Percentiles rank a stretch among this genome's conserved stretches.
phyloP scores from a whole-genome alignment of 164 flowering plant genomes.

The Stephania japonica region DNA sequence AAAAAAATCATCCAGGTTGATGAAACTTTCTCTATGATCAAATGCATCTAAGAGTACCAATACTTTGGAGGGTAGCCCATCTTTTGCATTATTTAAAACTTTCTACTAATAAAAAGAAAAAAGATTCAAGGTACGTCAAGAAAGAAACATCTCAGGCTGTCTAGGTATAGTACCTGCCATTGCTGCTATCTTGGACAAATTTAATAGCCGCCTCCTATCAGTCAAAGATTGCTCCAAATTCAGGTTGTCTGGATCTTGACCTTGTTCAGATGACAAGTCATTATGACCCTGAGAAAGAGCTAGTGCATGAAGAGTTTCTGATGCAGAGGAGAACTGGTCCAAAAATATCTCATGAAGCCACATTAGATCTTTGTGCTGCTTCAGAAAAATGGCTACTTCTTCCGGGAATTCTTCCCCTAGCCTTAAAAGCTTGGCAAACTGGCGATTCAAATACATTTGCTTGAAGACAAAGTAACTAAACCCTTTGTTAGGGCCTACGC shows the following conservation, averaged over 20 bases:
- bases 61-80: too few relatives aligned
- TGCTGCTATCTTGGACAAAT: slow-evolving; percentile 81
- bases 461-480: slow-evolving; percentile 81
- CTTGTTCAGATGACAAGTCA: slow-evolving; percentile 30
- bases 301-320: slow-evolving; percentile 77
- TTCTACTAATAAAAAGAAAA: too few relatives aligned
- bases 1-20: too few relatives aligned
- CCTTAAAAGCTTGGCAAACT: slow-evolving; percentile 72
- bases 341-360: slow-evolving; percentile 94
- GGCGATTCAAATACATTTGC: slow-evolving; percentile 46
- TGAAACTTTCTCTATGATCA: too few relatives aligned
- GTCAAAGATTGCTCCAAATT: slow-evolving; percentile 31
- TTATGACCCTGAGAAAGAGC: slow-evolving; percentile 61
- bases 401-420: slow-evolving; percentile 96
- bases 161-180: slow-evolving; percentile 49
- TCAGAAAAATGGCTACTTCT: slow-evolving; percentile 63
- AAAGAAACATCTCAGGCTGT: too few relatives aligned
- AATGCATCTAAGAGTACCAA: too few relatives aligned
- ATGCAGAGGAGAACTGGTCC: slow-evolving; percentile 74
- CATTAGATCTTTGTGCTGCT: slow-evolving; percentile 59
- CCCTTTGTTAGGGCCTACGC: slow-evolving; percentile 83
- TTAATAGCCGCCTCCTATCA: slow-evolving; percentile 63
- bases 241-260: slow-evolving; percentile 14
- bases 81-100: too few relatives aligned
- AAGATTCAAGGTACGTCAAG: too few relatives aligned